Conservation (phyloP, 2,329 filamentous ascomycete species). For the Huntiella abstrusa region DNA sequence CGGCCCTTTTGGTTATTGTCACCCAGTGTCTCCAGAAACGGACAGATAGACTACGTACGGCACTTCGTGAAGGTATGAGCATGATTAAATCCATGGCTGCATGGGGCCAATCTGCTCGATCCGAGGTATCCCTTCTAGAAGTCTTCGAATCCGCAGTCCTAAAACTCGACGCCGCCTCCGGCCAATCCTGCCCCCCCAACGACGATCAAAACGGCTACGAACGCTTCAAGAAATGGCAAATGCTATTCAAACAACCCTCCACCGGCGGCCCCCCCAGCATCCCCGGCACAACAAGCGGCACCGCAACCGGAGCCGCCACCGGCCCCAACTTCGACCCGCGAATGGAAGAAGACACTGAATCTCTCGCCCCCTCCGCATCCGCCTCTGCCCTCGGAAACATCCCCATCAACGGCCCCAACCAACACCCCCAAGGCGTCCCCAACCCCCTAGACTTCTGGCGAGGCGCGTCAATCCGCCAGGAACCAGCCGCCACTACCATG, state of each 20-base stretch:
- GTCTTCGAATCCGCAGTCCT: conserved; percentile 29
- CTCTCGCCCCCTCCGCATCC: conserved; percentile 5
- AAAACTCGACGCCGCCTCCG: conserved; percentile 25
- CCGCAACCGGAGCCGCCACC: neutral
- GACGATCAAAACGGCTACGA: conserved; percentile 25
- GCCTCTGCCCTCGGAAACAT: neutral
- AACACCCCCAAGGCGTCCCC: neutral
- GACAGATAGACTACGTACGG: conserved; percentile 24
- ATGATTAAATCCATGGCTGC: conserved; percentile 35
- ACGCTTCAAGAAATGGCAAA: conserved; percentile 32
- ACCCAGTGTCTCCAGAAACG: conserved; percentile 22
- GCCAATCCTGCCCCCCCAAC: conserved; percentile 17
- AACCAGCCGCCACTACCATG: conserved; percentile 15
- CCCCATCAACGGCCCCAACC: neutral
- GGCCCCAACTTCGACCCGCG: conserved; percentile 2
- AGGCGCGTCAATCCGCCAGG: conserved; percentile 12
- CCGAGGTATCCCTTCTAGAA: conserved; percentile 33
- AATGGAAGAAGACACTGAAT: conserved; percentile 8
- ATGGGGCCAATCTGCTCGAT: conserved; percentile 32
- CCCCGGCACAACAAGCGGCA: neutral
- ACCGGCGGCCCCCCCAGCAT: conserved; percentile 1
- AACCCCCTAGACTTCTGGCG: conserved; percentile 11
- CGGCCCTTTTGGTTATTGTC: conserved; percentile 29
- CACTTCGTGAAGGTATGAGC: conserved; percentile 28
- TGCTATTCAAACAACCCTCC: conserved; percentile 21